Base-by-base conservation (phyloP, 192 early-diverging fungal genomes). In the Funneliformis geosporum region DNA sequence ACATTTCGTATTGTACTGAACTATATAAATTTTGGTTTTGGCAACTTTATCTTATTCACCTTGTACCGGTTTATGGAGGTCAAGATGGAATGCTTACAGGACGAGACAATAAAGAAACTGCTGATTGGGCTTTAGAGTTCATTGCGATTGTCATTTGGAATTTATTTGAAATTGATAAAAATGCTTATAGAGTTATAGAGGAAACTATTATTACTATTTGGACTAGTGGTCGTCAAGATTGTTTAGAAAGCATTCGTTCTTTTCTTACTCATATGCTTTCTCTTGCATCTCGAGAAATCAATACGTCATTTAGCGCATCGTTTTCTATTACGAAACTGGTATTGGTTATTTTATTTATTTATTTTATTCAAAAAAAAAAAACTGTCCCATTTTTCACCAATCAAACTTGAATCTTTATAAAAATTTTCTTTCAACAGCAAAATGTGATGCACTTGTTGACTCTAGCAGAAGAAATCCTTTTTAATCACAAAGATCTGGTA, bases 51-150 rank as follows among this genome's bases (percentile, higher is more conserved):
- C 50, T 79, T 25, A 61, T 70, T 44, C 23, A 47, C 8, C 47
- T 68, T 59, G 27, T 70, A 14, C 67, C 77, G 14, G 23, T 60
- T 39, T 70, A 60, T 60, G 39, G 43, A 25, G 38, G 44, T 60
- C 43, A 59, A 65, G 66, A 79, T 4, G 50, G 47, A 10, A 47
- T 59, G 60, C 21, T 47, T 16, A 5, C 44, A 10, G 38, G 50
- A 38, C 27, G 25, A 47, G 59, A 16, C 8, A 39, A 69, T 59
- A 79, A 79, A 60, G 77, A 70, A 18, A 79, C 39, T 47, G 46
- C 66, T 4, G 67, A 79, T 55, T 79, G 77, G 77, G 77, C 64
- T 21, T 28, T 79, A n/a, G 77, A 79, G 39, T 70, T 79, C 55
- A 25, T 79, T 6, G n/a, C 77, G 0, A 60, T 16, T 28, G 50